Base-by-base conservation (phyloP, 352 stramenopile species). In the Globisporangium middletonii region DNA sequence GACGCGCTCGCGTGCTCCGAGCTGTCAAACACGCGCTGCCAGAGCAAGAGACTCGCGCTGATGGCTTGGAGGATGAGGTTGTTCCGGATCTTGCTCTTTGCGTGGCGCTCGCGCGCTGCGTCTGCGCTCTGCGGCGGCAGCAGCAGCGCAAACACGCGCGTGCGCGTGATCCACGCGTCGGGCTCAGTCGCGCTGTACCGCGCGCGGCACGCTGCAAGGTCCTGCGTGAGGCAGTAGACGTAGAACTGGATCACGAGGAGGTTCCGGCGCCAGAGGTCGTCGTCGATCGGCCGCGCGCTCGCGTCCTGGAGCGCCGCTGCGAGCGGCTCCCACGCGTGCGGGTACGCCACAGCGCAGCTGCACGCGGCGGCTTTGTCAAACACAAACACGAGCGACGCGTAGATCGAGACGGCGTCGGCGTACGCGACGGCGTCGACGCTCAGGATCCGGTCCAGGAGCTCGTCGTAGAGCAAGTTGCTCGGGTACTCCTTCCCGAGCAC, bases 401-500 rank as follows among this genome's bases (percentile, higher is more conserved):
- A 89, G 59, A 93, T 91, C 2, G 81, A 77, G 26, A 89, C 76
- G 28, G 83, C 79, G 51, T 90, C 79, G 0, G 52, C 68, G 60
- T 92, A 93, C 27, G 72, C 78, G 52, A 88, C 71, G 1, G 79
- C 74, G 41, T 89, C 81, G 16, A 71, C 72, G 60, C 78, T 88
- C 57, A 88, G 72, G 28, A 94, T 91, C n/a, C 74, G 76, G 44
- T 92, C 84, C 47, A 94, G 71, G 41, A 91, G 77, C 58, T 94
- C 81, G 13, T 83, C 64, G 48, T 88, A 94, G 8, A 91, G 77
- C 63, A 94, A 55, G 55, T 89, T 79, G 4, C 81, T 90, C 38
- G 84, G 81, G 56, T 91, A 91, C 59, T 92, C 82, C 57, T 89
- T 92, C 6, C 82, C 84, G 18, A 92, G 69, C 30, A 90, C 81